Conservation (phyloP, 2,329 filamentous ascomycete genomes). For the Xylaria polymorpha region DNA sequence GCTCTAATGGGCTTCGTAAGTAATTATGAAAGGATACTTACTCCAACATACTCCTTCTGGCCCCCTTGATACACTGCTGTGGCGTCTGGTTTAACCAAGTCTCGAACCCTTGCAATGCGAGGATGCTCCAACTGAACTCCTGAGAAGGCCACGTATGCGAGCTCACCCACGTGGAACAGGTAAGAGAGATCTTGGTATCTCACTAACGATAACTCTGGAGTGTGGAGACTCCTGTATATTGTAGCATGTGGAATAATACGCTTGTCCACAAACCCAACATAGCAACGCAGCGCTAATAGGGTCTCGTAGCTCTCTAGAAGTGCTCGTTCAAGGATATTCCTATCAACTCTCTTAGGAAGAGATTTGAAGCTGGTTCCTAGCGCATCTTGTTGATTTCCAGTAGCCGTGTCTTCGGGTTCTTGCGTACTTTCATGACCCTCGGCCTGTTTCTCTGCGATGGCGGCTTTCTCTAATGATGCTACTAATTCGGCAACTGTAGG, state of each 20-base stretch:
- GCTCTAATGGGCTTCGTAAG: too few relatives aligned
- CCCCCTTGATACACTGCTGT: neutral
- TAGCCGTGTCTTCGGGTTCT: neutral
- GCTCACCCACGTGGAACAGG: conserved; percentile 6
- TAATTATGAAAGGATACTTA: neutral
- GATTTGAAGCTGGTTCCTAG: conserved; percentile 2
- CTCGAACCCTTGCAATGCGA: neutral
- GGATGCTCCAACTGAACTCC: neutral
- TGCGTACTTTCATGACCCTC: neutral
- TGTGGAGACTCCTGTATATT: neutral
- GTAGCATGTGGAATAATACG: conserved; percentile 18
- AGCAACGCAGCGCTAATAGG: conserved; percentile 23
- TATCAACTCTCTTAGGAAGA: neutral
- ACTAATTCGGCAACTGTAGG: neutral
- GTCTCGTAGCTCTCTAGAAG: conserved; percentile 21
- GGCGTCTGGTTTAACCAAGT: neutral
- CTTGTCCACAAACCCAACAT: conserved; percentile 20
- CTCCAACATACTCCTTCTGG: neutral
- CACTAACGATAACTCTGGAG: neutral
- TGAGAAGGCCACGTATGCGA: neutral
- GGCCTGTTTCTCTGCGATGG: neutral
- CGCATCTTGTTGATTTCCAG: neutral
- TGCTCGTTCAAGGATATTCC: conserved; percentile 9
- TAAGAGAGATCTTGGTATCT: conserved; percentile 10
- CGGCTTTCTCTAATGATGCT: neutral